phyloP scores from a whole-genome alignment of 1,284 basidiomycete genomes.

The Chalciporus sp. region DNA sequence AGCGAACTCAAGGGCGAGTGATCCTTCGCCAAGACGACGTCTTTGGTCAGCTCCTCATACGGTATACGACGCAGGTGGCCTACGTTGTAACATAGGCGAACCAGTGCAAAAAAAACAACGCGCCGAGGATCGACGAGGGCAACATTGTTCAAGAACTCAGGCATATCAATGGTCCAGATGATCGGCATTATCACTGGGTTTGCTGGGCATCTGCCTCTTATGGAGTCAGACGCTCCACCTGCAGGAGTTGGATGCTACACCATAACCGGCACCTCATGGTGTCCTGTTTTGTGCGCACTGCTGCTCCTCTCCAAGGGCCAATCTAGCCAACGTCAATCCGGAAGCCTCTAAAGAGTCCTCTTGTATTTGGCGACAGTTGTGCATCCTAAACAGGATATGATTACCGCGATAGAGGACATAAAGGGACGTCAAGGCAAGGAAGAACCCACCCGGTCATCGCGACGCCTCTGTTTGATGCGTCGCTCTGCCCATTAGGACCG shows the following conservation, averaged over 20 bases:
- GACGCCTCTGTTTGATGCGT: constrained; percentile 50
- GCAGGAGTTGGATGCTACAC: no score
- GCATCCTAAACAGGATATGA: constrained; percentile 18
- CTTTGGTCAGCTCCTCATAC: constrained; percentile 25
- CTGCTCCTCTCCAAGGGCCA: constrained; percentile 7
- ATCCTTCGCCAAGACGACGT: not conserved
- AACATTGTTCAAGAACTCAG: no score
- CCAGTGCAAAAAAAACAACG: constrained; percentile 8
- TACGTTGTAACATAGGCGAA: constrained; percentile 8
- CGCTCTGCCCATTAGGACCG: constrained; percentile 47
- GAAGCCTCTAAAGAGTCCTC: fast-evolving
- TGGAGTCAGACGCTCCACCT: no score
- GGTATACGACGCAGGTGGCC: constrained; percentile 2
- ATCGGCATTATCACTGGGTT: no score
- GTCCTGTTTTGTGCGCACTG: not conserved
- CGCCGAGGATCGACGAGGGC: not conserved
- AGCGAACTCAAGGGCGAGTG: constrained; percentile 50
- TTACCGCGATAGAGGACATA: constrained; percentile 25
- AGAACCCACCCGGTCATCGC: constrained; percentile 34
- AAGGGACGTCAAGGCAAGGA: not conserved
- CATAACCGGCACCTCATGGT: no score
- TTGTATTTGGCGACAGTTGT: constrained; percentile 3
- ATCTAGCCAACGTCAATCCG: not conserved
- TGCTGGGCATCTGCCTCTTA: no score
- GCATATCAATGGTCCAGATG: not conserved